Evolutionary conservation across 75 land plant genomes (phyloP), one percentile per base, ranked within the genome.

Genomic region (Selaginella tamariscina): DNA sequence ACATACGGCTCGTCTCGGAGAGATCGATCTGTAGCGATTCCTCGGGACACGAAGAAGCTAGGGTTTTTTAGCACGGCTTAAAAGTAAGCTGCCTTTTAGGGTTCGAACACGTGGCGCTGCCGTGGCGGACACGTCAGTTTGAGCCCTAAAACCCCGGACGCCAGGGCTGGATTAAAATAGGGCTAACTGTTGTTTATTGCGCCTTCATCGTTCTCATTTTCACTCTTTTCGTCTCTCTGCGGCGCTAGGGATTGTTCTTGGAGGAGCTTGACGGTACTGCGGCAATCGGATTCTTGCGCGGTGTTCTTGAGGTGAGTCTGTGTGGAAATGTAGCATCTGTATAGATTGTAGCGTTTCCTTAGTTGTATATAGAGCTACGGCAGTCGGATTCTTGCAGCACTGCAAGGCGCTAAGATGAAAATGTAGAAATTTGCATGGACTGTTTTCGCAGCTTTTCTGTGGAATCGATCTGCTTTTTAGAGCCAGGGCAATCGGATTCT

Each of bases 121-220:
- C 49, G 49, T 39, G 49, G 5, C 49, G 11, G 49, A 5, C 49
- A 39, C 49, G 49, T 39, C 49, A 15, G 49, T 5, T n/a, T 5
- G 49, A 39, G 49, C 49, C 49, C 49, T 39, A 39, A 39, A 39
- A 15, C 49, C 49, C 49, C 49, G 49, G 49, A 39, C 49, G 49
- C 49, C 49, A 15, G 49, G 49, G 49, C 49, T 15, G 49, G 49
- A 39, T 5, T 39, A 5, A 39, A 39, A 39, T 39, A 39, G 49
- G 49, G 49, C 49, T 39, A 15, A 39, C 49, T 39, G 49, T 39
- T 39, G 49, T 39, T 15, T 39, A 39, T 39, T 39, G 49, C 49
- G 49, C 15, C 49, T 39, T 39, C 49, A 39, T 39, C 49, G 49
- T 39, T 39, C 49, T 39, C 49, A 5, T 5, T 39, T 39, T 39